Base-by-base conservation (phyloP, 2,329 filamentous ascomycete species). In the Fusarium mexicanum region DNA sequence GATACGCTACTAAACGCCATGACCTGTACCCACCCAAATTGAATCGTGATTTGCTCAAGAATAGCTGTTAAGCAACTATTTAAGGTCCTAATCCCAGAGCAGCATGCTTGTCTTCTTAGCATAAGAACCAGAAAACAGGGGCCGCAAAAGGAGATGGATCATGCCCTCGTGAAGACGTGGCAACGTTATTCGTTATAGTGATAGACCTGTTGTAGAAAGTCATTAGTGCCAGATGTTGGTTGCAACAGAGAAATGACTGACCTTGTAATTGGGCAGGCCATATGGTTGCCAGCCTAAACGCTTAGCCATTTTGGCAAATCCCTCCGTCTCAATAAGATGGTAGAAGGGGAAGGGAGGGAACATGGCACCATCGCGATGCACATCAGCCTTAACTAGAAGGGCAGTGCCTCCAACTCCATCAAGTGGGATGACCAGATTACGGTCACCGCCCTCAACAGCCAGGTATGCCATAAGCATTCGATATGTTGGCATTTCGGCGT, bases 271-370 rank as follows among this genome's bases (percentile, higher is more conserved):
- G 47, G 96, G 96, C 79, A 98, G 85, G n/a, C 96, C 96, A 76
- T 89, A 94, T 67, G 93, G 90, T 71, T 92, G 88, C 91, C 95
- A 98, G 55, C 95, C 95, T 79, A 99, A 83, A 74, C 96, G 88
- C 81, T 90, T 92, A 18, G 95, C 95, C 96, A 99, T 99, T 85
- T 96, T 98, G 24, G 96, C 95, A 80, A 99, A 99, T 1, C 96
- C 96, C 80, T 99, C 96, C 1, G 96, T 98, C 86, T 99, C 96
- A 70, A 99, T 97, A 69, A 99, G 87, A 83, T 99, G 93, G 81
- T 98, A 98, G 81, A 99, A 99, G 7, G 96, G 85, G 81, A 99
- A 99, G 0, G 96, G 90, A 24, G 96, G 96, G 85, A 99, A 99
- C 96, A 98, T 99, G 81, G 96, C 96, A 26, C 96, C 96, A 80